Conservation (phyloP, 257 asterid species). For the Salvia splendens region DNA sequence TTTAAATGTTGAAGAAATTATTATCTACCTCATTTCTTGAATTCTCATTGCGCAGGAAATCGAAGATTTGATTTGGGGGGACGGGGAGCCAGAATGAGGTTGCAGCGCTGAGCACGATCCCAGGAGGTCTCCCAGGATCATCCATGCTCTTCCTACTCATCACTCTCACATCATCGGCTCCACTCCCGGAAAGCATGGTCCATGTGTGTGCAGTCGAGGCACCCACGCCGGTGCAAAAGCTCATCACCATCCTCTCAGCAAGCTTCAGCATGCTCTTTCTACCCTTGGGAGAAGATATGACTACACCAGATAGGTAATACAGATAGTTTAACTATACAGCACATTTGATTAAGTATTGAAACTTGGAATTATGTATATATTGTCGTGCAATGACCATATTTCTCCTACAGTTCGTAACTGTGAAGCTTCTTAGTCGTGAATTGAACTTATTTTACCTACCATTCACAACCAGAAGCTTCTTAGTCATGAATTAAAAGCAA, state of each 20-base stretch:
- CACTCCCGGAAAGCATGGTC: slow-evolving; percentile 77
- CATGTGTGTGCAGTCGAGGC: slow-evolving; percentile 83
- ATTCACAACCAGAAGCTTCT: too few species aligned
- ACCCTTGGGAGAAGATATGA: slow-evolving; percentile 69
- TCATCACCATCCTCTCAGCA: slow-evolving; percentile 84
- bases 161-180: slow-evolving; percentile 72
- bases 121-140: slow-evolving; percentile 88
- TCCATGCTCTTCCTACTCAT: slow-evolving; percentile 81
- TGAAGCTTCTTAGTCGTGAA: too few species aligned
- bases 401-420: too few species aligned
- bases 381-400: too few species aligned
- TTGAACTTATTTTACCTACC: too few species aligned
- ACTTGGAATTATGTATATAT: too few species aligned
- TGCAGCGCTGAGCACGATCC: slow-evolving; percentile 79
- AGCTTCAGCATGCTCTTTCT: slow-evolving; percentile 73
- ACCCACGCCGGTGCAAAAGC: slow-evolving; percentile 77
- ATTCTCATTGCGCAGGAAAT: slow-evolving; percentile 62
- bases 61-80: slow-evolving; percentile 62
- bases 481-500: too few species aligned
- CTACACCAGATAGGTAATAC: slow-evolving; percentile 28
- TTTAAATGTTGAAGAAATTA: neutral
- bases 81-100: slow-evolving; percentile 84
- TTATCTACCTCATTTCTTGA: slow-evolving; percentile 61
- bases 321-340: too few species aligned
- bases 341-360: too few species aligned